Evolutionary conservation across 1,139 yeast species (phyloP), one percentile per base, ranked within the genome.

Genomic region (Nadsonia starkeyi-henricii): DNA sequence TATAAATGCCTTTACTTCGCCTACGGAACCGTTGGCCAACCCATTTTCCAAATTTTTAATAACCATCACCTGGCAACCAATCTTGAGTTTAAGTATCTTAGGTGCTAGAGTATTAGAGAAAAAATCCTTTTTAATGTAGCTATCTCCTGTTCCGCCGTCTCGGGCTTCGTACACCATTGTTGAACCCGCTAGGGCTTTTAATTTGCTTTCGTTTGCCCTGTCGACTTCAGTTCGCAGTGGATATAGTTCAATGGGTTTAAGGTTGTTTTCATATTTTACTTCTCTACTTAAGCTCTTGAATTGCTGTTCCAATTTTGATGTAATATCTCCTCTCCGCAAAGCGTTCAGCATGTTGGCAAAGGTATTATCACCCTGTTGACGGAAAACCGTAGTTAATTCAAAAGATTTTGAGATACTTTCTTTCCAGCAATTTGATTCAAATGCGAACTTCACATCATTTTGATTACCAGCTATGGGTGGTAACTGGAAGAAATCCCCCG

Each of bases 401-500:
- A 85, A 75, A 0, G 88, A 80, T 39, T 72, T 68, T 41, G 73
- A 67, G 48, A 91, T 77, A 1, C 79, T 71, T 33, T 68, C 68
- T 46, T 70, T 69, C 98, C 98, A 93, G 8, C 81, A 70, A 3
- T 65, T 57, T n/a, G 88, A 73, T 58, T 88, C 88, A 64, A 91
- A 91, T 15, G 95, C 84, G 64, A 85, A 85, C 49, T 66, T 55
- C 1, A 70, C 58, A 15, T 19, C 19, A 3, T 20, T 41, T 18
- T 42, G 48, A 26, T 44, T 33, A 39, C 18, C 45, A 15, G 28
- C 33, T n/a, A 88, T 91, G 0, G 95, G 95, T 0, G 95, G 95
- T 50, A 85, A 66, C 63, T 85, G 95, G 62, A 79, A 85, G 59
- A 85, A 85, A 62, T 85, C 95, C 17, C 95, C 95, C 1, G 91